Evolutionary conservation across 2,329 filamentous ascomycete species (phyloP), one percentile per base, ranked within the genome.

Genomic region (Coniochaeta ligniaria): DNA sequence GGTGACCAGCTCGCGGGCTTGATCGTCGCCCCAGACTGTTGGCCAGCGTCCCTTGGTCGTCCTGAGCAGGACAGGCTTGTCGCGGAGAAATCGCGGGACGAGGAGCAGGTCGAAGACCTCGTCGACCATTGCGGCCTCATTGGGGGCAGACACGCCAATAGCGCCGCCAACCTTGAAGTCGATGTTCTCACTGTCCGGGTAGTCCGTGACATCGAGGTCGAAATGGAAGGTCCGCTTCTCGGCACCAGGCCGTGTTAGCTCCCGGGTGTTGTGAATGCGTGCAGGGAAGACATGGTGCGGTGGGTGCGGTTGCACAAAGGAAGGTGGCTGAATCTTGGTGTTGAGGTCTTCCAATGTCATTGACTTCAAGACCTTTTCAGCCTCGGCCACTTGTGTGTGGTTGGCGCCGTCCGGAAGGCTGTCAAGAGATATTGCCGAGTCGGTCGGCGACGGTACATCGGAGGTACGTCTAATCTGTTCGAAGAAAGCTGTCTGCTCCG

Each of bases 211-310:
- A 69, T 99, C 95, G 52, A 99, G 85, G 69, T 98, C 95, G 69
- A 98, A 98, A 75, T 99, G 95, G 73, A 94, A 96, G 0, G 95
- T 99, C 63, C 94, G 85, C 84, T 99, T 99, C 80, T 96, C 92
- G 6, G 95, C 95, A 24, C 94, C 94, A 26, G 85, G 80, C 71
- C 86, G 89, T 14, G 95, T 99, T 71, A 99, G 78, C 75, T 96
- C 92, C 60, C 95, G 88, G 2, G 92, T 85, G 68, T 87, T 87
- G 74, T 92, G 89, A 55, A 99, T 84, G 64, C 87, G 91, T n/a
- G 94, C 93, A 1, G 92, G 89, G 75, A 90, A 96, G 63, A 98
- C 92, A 66, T 94, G 83, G 75, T 96, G 95, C 0, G 95, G 95
- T 60, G 92, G 92, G 73, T 99, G 95, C 28, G 95, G 95, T 72